Evolutionary conservation across 225 moss, liverwort and hornwort genomes (phyloP).

Genomic region (Antitrichia curtipendula): DNA sequence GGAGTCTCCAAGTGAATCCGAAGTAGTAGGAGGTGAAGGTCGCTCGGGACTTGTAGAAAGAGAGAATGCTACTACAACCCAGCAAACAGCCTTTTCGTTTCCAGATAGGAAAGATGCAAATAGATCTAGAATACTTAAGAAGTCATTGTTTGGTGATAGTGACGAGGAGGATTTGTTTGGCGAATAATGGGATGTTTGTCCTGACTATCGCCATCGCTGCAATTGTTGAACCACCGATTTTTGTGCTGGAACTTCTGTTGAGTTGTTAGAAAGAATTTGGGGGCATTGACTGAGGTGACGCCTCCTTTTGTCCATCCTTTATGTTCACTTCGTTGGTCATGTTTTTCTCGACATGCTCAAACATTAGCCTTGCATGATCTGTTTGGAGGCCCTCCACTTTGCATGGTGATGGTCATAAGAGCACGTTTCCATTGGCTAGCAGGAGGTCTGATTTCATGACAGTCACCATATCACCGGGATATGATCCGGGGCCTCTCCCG

Average conservation of each 20-base stretch:
- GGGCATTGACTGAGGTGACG: no score
- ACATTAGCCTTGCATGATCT: neutral
- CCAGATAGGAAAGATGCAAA: constrained; percentile 17
- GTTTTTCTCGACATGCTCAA: neutral
- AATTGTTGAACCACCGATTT: neutral
- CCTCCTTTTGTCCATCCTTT: neutral
- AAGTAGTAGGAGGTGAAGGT: neutral
- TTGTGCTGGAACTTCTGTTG: neutral
- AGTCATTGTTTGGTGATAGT: constrained; percentile 34
- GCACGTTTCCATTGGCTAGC: no score
- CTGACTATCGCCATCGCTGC: neutral
- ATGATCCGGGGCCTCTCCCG: no score
- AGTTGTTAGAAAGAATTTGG: neutral
- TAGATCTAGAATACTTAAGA: constrained; percentile 2
- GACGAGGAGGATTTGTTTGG: constrained; percentile 11
- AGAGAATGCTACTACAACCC: neutral
- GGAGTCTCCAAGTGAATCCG: constrained; percentile 4
- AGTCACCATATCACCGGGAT: no score
- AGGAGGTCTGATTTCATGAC: no score
- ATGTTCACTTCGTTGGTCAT: neutral
- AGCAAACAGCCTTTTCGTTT: constrained; percentile 5
- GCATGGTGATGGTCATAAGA: neutral
- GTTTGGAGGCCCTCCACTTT: neutral
- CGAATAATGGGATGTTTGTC: neutral
- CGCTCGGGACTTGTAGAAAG: neutral